phyloP scores from a whole-genome alignment of 768 basidiomycete genomes.

The Tephrocybe sp. region DNA sequence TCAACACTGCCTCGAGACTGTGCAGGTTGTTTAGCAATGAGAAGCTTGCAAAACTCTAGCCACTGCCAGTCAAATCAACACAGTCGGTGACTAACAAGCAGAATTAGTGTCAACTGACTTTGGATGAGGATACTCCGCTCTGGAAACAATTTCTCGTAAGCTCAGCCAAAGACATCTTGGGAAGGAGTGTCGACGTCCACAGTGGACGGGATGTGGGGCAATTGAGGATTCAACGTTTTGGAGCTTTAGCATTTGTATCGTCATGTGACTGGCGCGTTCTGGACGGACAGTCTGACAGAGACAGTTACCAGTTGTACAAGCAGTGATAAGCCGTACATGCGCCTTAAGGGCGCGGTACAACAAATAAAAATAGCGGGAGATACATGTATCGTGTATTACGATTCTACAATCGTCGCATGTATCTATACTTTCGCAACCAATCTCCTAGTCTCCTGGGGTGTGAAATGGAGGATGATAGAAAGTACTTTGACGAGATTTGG shows the following conservation, averaged over 20 bases:
- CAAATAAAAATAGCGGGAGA: no score
- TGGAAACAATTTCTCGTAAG: constrained; percentile 76
- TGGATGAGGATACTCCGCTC: constrained; percentile 60
- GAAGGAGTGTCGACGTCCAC: no score
- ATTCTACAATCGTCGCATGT: no score
- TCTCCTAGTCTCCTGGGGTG: constrained; percentile 90
- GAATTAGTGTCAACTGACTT: constrained; percentile 48
- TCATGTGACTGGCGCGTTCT: constrained; percentile 9
- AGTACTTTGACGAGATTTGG: constrained; percentile 75
- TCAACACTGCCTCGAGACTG: constrained; percentile 47
- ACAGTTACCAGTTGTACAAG: no score
- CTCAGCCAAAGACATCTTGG: constrained; percentile 62
- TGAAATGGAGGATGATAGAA: constrained; percentile 91
- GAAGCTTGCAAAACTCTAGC: constrained; percentile 62
- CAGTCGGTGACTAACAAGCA: background rate
- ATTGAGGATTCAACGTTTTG: no score
- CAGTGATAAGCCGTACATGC: no score
- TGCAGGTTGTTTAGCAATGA: constrained; percentile 48
- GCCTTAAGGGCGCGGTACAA: no score
- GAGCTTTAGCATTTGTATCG: no score
- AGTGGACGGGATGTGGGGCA: no score
- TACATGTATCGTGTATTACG: no score
- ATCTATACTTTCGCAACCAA: constrained; percentile 81
- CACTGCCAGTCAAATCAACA: constrained; percentile 43
- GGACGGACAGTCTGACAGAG: no score